These are phyloP conservation scores for Pilaira anomala DNA, from an alignment of 192 early-diverging fungal species.

Conservation along the genomic window DNA sequence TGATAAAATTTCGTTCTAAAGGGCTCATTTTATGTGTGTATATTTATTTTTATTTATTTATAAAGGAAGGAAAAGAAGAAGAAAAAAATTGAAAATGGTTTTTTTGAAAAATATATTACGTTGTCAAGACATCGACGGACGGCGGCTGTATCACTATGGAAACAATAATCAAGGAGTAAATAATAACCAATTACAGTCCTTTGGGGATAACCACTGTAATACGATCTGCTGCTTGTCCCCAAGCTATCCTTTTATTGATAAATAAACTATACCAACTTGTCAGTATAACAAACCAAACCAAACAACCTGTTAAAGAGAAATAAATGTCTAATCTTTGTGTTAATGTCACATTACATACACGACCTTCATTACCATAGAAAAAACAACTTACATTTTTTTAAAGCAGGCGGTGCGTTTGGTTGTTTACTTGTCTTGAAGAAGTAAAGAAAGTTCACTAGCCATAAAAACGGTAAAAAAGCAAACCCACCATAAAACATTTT, in stretches of 20 bases:
- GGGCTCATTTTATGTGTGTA: too few species aligned
- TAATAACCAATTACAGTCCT: slow-evolving; percentile 34
- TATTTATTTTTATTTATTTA: too few species aligned
- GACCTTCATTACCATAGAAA: not conserved
- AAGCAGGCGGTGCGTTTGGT: slow-evolving; percentile 34
- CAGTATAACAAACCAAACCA: slow-evolving; percentile 46
- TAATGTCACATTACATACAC: not conserved
- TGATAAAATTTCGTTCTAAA: not conserved
- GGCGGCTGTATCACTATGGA: too few species aligned
- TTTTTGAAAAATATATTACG: too few species aligned
- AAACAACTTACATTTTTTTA: slow-evolving; percentile 59
- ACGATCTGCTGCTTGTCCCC: slow-evolving; percentile 57
- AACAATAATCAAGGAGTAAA: not conserved
- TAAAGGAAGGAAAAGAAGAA: too few species aligned
- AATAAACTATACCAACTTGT: slow-evolving; percentile 60
- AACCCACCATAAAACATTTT: slow-evolving; percentile 58
- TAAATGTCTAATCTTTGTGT: slow-evolving; percentile 45
- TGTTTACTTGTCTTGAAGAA: slow-evolving; percentile 46
- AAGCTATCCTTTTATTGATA: slow-evolving; percentile 54
- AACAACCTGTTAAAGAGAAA: slow-evolving; percentile 48
- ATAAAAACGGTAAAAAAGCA: slow-evolving; percentile 59
- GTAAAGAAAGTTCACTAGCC: slow-evolving; percentile 70
- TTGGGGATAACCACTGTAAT: slow-evolving; percentile 52
- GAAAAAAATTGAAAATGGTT: too few species aligned
- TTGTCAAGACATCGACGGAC: too few species aligned